Evolutionary conservation across 768 basidiomycete genomes (phyloP).

Genomic region (Mycena alexandri): DNA sequence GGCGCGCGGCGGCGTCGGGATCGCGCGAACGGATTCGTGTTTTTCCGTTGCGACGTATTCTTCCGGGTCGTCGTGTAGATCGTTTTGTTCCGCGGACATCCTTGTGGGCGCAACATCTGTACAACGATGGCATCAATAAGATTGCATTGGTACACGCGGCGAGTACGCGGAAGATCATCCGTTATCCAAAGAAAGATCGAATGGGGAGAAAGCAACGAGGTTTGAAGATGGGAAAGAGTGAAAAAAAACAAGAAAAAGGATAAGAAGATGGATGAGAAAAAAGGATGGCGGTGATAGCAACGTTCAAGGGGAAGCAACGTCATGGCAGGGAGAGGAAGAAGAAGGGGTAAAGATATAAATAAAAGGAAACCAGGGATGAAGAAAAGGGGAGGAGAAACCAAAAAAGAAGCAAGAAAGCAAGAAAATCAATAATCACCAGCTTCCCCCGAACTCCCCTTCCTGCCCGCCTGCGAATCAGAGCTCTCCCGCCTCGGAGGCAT

Average conservation of each 20-base stretch:
- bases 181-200: too few relatives aligned
- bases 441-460: conserved; percentile 21
- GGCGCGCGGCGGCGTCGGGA: conserved; percentile 12
- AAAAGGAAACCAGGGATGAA: not conserved
- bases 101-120: conserved; percentile 16
- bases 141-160: conserved; percentile 24
- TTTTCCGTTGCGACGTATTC: not conserved
- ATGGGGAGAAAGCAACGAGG: not conserved
- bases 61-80: conserved; percentile 11
- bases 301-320: not conserved
- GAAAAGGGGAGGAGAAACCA: conserved; percentile 27
- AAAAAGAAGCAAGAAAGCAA: conserved; percentile 35
- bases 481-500: conserved; percentile 28
- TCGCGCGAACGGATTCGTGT: too few relatives aligned
- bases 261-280: too few relatives aligned
- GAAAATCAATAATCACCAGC: conserved; percentile 58
- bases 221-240: too few relatives aligned
- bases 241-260: too few relatives aligned
- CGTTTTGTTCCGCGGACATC: not conserved
- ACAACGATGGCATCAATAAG: conserved; percentile 28
- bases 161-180: not conserved
- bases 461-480: conserved; percentile 26
- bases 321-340: not conserved
- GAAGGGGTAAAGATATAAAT: too few relatives aligned
- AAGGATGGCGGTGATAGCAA: not conserved